These are phyloP conservation scores for Aspergillus puulaauensis DNA, from an alignment of 2,329 filamentous ascomycete species.

Conservation along the genomic window DNA sequence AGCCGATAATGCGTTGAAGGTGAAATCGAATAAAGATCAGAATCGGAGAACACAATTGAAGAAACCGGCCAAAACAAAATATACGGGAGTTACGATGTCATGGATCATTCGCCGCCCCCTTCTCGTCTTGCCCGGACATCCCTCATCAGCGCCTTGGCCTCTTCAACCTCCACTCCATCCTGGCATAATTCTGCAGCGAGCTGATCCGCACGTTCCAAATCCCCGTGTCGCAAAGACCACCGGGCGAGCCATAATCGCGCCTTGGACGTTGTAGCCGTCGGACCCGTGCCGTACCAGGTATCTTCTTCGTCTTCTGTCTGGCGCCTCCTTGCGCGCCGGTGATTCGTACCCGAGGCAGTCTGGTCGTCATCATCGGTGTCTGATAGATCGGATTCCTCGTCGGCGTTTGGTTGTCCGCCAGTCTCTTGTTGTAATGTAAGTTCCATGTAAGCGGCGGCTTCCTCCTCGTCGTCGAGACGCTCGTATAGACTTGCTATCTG, in stretches of 20 bases:
- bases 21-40: neutral
- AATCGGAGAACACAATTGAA: neutral
- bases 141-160: conserved; percentile 87
- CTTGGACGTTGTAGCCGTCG: conserved; percentile 87
- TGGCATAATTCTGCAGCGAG: conserved; percentile 89
- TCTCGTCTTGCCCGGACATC: conserved; percentile 80
- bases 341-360: conserved; percentile 35
- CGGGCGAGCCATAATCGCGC: conserved; percentile 91
- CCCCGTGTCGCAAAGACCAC: conserved; percentile 72
- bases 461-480: conserved; percentile 70
- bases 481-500: conserved; percentile 92
- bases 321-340: conserved; percentile 21
- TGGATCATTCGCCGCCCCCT: conserved; percentile 20
- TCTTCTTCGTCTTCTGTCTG: conserved; percentile 41
- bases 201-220: conserved; percentile 74
- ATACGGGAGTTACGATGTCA: neutral
- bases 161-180: conserved; percentile 94
- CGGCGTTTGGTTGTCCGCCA: conserved; percentile 51
- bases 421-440: conserved; percentile 90
- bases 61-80: neutral
- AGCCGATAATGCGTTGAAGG: neutral
- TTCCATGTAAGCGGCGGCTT: conserved; percentile 93
- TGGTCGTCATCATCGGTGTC: conserved; percentile 33
- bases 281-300: conserved; percentile 66
- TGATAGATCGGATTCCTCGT: conserved; percentile 33